phyloP scores from a whole-genome alignment of 176 grass and related monocot species.

The Puccinellia tenuiflora region DNA sequence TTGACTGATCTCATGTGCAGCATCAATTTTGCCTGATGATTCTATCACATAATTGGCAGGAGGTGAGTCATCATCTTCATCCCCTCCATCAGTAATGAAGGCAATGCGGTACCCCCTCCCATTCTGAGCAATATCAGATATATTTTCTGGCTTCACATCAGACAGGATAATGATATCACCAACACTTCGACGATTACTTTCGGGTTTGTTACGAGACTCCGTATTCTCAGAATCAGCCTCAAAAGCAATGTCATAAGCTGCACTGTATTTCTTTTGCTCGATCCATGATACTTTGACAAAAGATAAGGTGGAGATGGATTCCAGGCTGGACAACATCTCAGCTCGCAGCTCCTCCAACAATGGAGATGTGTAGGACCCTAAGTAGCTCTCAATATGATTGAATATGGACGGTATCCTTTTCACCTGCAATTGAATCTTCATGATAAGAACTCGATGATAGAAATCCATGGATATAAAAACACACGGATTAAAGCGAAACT shows the following conservation, averaged over 20 bases:
- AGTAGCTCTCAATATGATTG: conserved; percentile 24
- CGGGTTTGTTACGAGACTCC: conserved; percentile 7
- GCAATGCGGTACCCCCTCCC: conserved; percentile 13
- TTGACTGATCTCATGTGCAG: neutral
- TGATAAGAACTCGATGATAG: neutral
- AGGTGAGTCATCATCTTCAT: conserved; percentile 27
- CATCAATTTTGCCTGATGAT: conserved; percentile 31
- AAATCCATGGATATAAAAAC: neutral
- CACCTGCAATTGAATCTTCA: conserved; percentile 32
- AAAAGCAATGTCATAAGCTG: neutral
- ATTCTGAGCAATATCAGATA: conserved; percentile 33
- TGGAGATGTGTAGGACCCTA: conserved; percentile 37
- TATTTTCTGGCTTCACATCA: conserved; percentile 5
- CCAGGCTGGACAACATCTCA: conserved; percentile 46
- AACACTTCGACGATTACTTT: conserved; percentile 31
- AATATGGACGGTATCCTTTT: conserved; percentile 43
- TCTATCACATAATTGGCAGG: conserved; percentile 26
- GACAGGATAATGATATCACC: conserved; percentile 60
- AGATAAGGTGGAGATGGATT: conserved; percentile 28
- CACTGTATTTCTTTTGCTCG: neutral
- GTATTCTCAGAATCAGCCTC: neutral
- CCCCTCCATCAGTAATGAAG: conserved; percentile 30
- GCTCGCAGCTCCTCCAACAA: conserved; percentile 56
- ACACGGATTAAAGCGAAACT: neutral
- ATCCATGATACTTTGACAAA: conserved; percentile 29